phyloP scores from a whole-genome alignment of 1,139 yeast species.

The Magnusiomyces sp. region DNA sequence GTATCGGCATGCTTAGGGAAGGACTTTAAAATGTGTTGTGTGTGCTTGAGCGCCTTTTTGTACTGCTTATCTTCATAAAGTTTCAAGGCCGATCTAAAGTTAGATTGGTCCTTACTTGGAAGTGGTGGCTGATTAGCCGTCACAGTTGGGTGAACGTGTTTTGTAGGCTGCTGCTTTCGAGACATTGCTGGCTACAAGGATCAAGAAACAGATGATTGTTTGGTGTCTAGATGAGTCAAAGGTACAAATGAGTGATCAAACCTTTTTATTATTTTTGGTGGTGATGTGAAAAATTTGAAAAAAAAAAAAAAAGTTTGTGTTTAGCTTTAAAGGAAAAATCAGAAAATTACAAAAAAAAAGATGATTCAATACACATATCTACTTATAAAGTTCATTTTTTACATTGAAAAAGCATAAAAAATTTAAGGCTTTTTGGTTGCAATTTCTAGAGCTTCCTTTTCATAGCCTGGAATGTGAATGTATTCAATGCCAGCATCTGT shows the following conservation, averaged over 20 bases:
- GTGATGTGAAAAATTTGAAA: not conserved
- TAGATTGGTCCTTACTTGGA: slow-evolving; percentile 48
- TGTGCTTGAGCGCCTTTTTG: slow-evolving; percentile 70
- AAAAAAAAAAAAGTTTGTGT: not conserved
- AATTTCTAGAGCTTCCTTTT: slow-evolving; percentile 58
- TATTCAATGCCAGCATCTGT: slow-evolving; percentile 55
- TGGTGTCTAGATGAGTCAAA: not conserved
- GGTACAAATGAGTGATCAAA: too few species aligned
- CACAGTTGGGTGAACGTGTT: not conserved
- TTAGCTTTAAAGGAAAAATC: not conserved
- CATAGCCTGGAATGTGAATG: slow-evolving; percentile 76
- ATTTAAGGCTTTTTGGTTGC: slow-evolving; percentile 67
- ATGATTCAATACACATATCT: too few species aligned
- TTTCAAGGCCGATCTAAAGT: slow-evolving; percentile 73
- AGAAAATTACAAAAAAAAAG: slow-evolving; percentile 1
- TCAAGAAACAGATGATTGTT: not conserved
- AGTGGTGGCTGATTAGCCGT: not conserved
- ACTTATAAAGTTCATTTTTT: not conserved
- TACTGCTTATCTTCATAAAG: slow-evolving; percentile 80
- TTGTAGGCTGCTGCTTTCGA: too few species aligned
- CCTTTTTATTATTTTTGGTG: not conserved
- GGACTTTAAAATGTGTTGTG: slow-evolving; percentile 72
- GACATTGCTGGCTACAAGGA: too few species aligned
- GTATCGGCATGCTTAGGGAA: slow-evolving; percentile 73
- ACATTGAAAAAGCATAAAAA: not conserved